These are phyloP conservation scores for Hondaea fermentalgiana DNA, from an alignment of 108 stramenopile species.

Conservation along the genomic window DNA sequence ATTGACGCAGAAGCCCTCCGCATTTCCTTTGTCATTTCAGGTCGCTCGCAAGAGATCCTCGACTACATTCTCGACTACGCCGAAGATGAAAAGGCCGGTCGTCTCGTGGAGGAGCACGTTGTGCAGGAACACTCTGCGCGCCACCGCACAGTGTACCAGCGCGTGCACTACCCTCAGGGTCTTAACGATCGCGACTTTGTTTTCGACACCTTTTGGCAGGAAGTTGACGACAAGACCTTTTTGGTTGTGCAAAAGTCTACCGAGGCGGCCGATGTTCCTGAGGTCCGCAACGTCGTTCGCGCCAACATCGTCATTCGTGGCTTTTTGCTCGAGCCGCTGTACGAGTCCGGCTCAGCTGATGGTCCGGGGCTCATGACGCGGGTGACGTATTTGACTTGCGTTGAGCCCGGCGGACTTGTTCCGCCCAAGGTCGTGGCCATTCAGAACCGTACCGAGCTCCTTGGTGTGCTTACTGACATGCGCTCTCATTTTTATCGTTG, in stretches of 20 bases:
- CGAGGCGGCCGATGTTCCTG: background rate
- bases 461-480: background rate
- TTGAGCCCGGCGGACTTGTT: background rate
- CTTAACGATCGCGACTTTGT: background rate
- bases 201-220: background rate
- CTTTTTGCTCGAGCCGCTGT: background rate
- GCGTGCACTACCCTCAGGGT: background rate
- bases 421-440: background rate
- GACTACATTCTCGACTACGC: background rate
- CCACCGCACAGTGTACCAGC: background rate
- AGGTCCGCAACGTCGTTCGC: background rate
- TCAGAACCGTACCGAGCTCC: background rate
- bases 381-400: background rate
- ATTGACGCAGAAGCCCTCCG: background rate
- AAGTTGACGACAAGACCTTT: background rate
- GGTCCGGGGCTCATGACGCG: background rate
- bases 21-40: constrained; percentile 1
- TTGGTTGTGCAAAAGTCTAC: background rate
- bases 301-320: constrained; percentile 9
- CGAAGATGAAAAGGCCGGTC: background rate
- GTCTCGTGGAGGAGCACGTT: background rate
- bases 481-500: background rate
- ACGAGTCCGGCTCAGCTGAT: background rate
- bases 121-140: background rate
- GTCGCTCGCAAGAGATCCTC: background rate